Conservation (phyloP, 495 filamentous ascomycete genomes). For the Pyrenula aspistea region DNA sequence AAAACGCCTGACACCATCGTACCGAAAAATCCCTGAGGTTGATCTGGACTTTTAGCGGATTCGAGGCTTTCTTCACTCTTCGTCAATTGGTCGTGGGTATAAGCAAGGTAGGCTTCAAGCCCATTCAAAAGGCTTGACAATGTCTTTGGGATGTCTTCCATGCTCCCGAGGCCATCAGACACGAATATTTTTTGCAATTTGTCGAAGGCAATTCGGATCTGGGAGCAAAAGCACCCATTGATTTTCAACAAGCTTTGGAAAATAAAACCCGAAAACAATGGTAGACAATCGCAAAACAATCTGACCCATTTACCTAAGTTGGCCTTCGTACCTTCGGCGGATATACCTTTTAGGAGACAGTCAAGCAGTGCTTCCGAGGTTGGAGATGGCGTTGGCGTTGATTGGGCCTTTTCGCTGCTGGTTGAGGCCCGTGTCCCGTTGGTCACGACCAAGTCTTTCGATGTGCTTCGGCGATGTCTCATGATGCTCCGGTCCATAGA, state of each 20-base stretch:
- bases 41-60: constrained; percentile 65
- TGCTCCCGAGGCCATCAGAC: constrained; percentile 11
- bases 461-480: background rate
- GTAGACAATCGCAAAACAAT: constrained; percentile 75
- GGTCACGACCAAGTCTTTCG: background rate
- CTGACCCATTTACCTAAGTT: constrained; percentile 84
- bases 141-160: constrained; percentile 25
- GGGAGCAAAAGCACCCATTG: constrained; percentile 73
- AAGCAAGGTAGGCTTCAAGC: constrained; percentile 79
- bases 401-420: constrained; percentile 20
- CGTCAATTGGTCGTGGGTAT: constrained; percentile 73
- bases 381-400: constrained; percentile 19
- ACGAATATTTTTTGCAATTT: constrained; percentile 46
- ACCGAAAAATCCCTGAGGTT: constrained; percentile 84
- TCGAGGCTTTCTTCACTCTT: constrained; percentile 59
- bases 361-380: constrained; percentile 53
- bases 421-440: background rate
- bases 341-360: constrained; percentile 72
- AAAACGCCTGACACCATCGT: constrained; percentile 96
- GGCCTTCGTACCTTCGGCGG: constrained; percentile 57
- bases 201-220: constrained; percentile 59
- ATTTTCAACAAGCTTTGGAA: constrained; percentile 85
- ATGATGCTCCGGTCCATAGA: background rate
- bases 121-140: constrained; percentile 64
- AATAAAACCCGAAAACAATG: constrained; percentile 66